Percentiles rank a stretch among this genome's conserved stretches.
These are phyloP conservation scores for Polygonum aviculare DNA, from an alignment of 148 eudicot species.

Conservation along the genomic window DNA sequence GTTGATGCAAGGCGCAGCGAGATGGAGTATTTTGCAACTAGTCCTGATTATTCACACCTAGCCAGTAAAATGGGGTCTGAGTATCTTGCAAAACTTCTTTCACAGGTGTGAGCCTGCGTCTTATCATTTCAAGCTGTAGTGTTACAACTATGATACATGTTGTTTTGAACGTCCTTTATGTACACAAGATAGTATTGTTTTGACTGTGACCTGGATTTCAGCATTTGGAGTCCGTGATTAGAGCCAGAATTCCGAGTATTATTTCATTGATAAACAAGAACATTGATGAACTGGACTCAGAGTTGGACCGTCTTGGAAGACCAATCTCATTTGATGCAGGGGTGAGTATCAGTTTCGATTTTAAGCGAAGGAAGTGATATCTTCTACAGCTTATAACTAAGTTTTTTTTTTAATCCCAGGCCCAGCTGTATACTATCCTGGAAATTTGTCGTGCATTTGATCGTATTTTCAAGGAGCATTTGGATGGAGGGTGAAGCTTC, in stretches of 20 bases:
- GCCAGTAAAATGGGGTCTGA: constrained; percentile 76
- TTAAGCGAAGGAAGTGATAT: neutral
- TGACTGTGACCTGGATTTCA: neutral
- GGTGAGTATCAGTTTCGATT: neutral
- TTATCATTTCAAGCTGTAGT: neutral
- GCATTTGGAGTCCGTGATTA: constrained; percentile 9
- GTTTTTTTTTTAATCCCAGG: neutral
- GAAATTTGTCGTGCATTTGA: constrained; percentile 49
- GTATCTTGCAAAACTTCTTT: constrained; percentile 73
- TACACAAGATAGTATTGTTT: neutral
- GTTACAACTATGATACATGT: neutral
- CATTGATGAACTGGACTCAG: constrained; percentile 10
- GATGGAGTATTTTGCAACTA: constrained; percentile 60
- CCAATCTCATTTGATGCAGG: constrained; percentile 12
- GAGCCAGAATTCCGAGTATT: constrained; percentile 6
- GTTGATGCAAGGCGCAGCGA: constrained; percentile 61
- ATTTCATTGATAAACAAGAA: neutral
- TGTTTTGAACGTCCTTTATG: neutral
- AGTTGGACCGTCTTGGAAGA: constrained; percentile 11
- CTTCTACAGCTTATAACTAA: neutral
- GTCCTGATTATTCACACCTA: constrained; percentile 70
- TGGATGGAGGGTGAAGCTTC: constrained; percentile 13
- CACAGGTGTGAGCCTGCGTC: constrained; percentile 29
- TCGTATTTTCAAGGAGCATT: constrained; percentile 13
- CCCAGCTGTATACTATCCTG: constrained; percentile 24